Base-by-base conservation (phyloP, 1,139 yeast genomes). In the Nadsonia commutata region DNA sequence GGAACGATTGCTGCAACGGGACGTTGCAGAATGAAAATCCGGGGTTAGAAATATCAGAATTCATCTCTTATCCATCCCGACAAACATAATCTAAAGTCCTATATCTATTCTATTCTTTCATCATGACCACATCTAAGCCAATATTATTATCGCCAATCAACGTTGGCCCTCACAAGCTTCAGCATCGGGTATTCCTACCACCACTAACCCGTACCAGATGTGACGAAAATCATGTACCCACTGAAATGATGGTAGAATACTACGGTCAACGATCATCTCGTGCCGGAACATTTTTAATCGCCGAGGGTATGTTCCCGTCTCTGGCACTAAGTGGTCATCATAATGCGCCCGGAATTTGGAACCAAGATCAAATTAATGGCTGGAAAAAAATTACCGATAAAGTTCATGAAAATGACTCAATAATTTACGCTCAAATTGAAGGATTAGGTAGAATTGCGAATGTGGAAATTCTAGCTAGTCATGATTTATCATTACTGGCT, bases 341-440 rank as follows among this genome's bases (percentile, higher is more conserved):
- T 39, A 57, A 63, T 43, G 69, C 64, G 20, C 80, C 83, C 22
- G 81, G 81, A 42, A 66, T 78, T 41, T 75, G 67, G 65, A 64
- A 61, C 38, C 60, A 64, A 9, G 64, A 61, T 22, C 80, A 75
- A 48, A 58, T 66, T 17, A 59, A 55, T 13, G 70, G 65, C 19
- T 77, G 81, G 81, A 67, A 63, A 45, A 63, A 65, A 48, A 65
- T 77, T 45, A 60, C 64, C 45, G 67, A 69, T 22, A 66, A 59
- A 16, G 70, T 78, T 37, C 84, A 78, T 52, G 66, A 60, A 39
- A 70, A 78, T 51, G 67, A 71, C 23, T 70, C 81, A 1, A 68
- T 58, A 47, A 58, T 73, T 17, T 66, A 72, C 46, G 53, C 68
- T 38, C 90, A 81, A 60, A 54, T 80, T 39, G 77, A 81, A 80